Evolutionary conservation across 2,329 filamentous ascomycete genomes (phyloP).

Genomic region (Ascomycota sp.): DNA sequence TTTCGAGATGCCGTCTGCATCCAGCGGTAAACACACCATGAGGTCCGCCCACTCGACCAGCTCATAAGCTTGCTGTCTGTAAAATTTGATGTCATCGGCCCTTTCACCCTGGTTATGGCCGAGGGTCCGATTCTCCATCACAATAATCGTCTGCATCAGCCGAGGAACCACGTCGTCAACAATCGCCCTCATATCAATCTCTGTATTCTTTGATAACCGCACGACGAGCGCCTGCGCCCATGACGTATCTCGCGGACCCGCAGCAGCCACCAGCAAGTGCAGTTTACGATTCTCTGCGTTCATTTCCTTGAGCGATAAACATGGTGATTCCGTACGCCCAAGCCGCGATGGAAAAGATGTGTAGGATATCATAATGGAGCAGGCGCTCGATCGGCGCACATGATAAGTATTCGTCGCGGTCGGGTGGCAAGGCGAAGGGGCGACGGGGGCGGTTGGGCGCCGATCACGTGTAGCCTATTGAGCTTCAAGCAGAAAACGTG

Average conservation of each 20-base stretch:
- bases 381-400: slow-evolving; percentile 9
- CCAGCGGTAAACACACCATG: slow-evolving; percentile 64
- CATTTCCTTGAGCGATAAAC: slow-evolving; percentile 17
- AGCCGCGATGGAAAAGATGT: slow-evolving; percentile 12
- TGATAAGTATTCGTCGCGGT: slow-evolving; percentile 3
- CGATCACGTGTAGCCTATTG: background rate
- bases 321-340: slow-evolving; percentile 12
- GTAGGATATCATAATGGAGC: slow-evolving; percentile 13
- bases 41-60: slow-evolving; percentile 77
- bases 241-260: slow-evolving; percentile 42
- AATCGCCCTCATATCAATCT: slow-evolving; percentile 40
- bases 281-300: slow-evolving; percentile 23
- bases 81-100: slow-evolving; percentile 30
- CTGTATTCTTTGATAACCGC: slow-evolving; percentile 42
- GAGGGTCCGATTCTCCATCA: slow-evolving; percentile 32
- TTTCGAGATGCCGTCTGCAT: slow-evolving; percentile 65
- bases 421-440: no score
- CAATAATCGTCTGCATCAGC: slow-evolving; percentile 40
- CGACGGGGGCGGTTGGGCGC: slow-evolving; percentile 2
- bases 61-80: slow-evolving; percentile 33
- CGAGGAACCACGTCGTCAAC: slow-evolving; percentile 45
- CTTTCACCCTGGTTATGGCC: slow-evolving; percentile 11
- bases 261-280: slow-evolving; percentile 43
- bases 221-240: slow-evolving; percentile 46
- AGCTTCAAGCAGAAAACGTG: background rate